Conservation (phyloP, 129 eudicot genomes). For the Rutidosis leptorrhynchoides region DNA sequence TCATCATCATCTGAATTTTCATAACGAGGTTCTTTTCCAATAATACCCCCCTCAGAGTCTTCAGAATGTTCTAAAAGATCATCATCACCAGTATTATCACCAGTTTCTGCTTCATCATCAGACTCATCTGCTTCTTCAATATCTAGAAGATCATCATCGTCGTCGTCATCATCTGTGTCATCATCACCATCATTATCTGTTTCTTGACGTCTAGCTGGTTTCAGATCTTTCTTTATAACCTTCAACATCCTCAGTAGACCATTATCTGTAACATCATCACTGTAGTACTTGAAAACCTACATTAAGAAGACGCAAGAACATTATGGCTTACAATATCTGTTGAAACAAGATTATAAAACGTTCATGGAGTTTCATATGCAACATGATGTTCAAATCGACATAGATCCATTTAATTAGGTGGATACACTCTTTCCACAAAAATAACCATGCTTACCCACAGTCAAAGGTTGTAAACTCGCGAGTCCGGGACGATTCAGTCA, state of each 20-base stretch:
- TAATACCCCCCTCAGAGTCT: constrained; percentile 65
- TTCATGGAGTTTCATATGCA: not conserved
- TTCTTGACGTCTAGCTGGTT: constrained; percentile 86
- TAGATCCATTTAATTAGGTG: not conserved
- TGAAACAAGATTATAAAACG: not conserved
- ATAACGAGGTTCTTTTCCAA: constrained; percentile 45
- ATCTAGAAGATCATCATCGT: constrained; percentile 71
- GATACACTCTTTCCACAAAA: not conserved
- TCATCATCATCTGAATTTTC: constrained; percentile 69
- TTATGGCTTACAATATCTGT: not conserved
- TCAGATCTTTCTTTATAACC: constrained; percentile 85
- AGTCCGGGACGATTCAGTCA: too few relatives aligned
- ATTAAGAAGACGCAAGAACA: not conserved
- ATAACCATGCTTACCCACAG: not conserved
- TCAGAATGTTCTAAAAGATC: constrained; percentile 55
- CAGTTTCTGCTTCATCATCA: constrained; percentile 86
- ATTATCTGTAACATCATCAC: constrained; percentile 62
- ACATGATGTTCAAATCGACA: not conserved
- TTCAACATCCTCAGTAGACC: constrained; percentile 82
- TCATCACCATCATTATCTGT: constrained; percentile 57
- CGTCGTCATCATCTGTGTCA: constrained; percentile 72
- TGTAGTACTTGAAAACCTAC: constrained; percentile 83
- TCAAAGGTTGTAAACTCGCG: too few relatives aligned
- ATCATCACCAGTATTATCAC: constrained; percentile 61
- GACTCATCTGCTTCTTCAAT: constrained; percentile 89